A percentile compares a stretch with the other conserved stretches of the same genome.
phyloP scores from a whole-genome alignment of 208 protist genomes.

The Tritrichomonas foetus region DNA sequence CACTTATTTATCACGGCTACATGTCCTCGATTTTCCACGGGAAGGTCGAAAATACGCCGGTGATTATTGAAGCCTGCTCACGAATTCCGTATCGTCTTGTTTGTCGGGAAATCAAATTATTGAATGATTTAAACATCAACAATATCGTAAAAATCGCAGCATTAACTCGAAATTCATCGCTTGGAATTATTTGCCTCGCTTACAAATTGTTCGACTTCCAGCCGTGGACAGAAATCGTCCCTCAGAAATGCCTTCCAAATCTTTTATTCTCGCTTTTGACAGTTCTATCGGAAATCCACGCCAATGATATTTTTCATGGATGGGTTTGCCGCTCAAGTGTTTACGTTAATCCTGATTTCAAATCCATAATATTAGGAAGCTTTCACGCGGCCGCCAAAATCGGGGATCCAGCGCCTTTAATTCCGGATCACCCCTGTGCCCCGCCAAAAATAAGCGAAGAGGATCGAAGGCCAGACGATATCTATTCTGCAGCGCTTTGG shows the following conservation, averaged over 20 bases:
- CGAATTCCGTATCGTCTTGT: not conserved
- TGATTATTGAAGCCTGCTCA: not conserved
- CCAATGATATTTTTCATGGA: not conserved
- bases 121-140: conserved; percentile 6
- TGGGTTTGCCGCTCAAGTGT: conserved; percentile 1
- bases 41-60: not conserved
- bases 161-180: not conserved
- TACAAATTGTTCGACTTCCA: not conserved
- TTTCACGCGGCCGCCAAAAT: not conserved
- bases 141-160: not conserved
- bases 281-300: not conserved
- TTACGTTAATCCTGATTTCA: not conserved
- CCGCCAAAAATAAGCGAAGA: not conserved
- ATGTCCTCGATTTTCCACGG: not conserved
- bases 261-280: not conserved
- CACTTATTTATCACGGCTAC: conserved; percentile 5
- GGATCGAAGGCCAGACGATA: not conserved
- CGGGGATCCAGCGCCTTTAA: not conserved
- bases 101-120: not conserved
- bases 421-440: not conserved
- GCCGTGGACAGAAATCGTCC: not conserved
- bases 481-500: conserved; percentile 16
- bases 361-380: not conserved
- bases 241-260: not conserved
- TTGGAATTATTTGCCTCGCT: not conserved